Evolutionary conservation across 2,329 filamentous ascomycete species (phyloP), one percentile per base, ranked within the genome.

Genomic region (Tympanopsis confertula): DNA sequence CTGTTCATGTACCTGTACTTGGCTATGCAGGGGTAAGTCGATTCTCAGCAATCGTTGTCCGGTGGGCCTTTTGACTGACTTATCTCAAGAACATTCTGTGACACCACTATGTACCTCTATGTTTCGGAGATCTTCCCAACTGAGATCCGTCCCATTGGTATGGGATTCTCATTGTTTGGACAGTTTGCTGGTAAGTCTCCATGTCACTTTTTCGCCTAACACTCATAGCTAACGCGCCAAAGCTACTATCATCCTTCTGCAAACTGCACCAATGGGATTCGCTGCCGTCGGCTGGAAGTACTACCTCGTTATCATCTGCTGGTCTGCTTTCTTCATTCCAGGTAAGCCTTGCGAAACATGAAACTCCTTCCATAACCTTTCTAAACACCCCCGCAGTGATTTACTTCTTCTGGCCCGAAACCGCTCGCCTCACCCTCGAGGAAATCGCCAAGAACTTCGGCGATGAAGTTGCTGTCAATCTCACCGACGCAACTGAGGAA

Each of bases 101-200:
- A 61, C 38, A 60, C 59, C 0, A 61, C 59, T 13, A 61, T 61
- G 55, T 62, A 61, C 40, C 45, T 53, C 13, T 61, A 60, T 37
- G 47, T 58, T 0, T 56, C 56, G 0, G 59, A 61, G 42, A 59
- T 61, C 24, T 59, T 58, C 35, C 56, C 64, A 0, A 69, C 64
- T 0, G 63, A 69, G 38, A 66, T 70, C 19, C 58, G 68, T 2
- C 59, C 66, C 0, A 70, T 68, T 20, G 67, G 66, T 5, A 68
- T 69, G 55, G 66, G 63, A 0, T 66, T 69, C 48, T 66, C 62
- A 0, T 43, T 71, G 1, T 69, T 70, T 38, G 66, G 66, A 3
- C 65, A 68, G 41, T 68, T 67, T 42, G 59, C 63, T 2, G 48
- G 54, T 54, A 39, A 43, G 50, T 17, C 5, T n/a, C 19, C 15